Base-by-base conservation (phyloP, 2,329 filamentous ascomycete species). In the Cercospora brassicicola region DNA sequence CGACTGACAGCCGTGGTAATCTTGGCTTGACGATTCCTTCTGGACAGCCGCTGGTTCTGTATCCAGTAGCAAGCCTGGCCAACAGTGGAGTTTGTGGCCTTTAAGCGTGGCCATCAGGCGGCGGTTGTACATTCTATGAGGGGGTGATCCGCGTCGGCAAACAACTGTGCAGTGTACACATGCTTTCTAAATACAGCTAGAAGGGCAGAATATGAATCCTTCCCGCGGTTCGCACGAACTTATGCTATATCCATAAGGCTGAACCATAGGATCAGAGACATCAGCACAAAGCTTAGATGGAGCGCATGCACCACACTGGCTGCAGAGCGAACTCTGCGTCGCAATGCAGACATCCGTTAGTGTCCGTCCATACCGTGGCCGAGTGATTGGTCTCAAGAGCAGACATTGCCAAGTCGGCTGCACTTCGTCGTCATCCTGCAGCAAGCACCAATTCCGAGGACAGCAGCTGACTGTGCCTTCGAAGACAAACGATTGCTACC, bases 1-100 rank as follows among this genome's bases (percentile, higher is more conserved):
- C 80, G 1, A 79, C 83, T 0, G 81, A 82, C 69, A 75, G 76
- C 2, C 79, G 72, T 33, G 85, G 84, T 0, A 78, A 78, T 55
- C 69, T 87, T n/a, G 70, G 64, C 5, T 63, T 72, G 6, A 63
- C 59, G 18, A 57, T 72, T 28, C n/a, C 59, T 33, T 48, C 39
- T 23, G 72, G 72, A 0, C 13, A 48, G 42, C 70, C 70, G 10
- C 48, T 51, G 45, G 67, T 73, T 2, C 59, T 73, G 3, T 73
- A 69, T 60, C 72, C 72, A 13, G 60, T 45, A 15, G 62, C 56
- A 5, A 62, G 51, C 13, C 59, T 71, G 66, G n/a, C 20, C 7
- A 68, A 68, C 6, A 72, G 72, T 65, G 66, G 68, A 23, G 71
- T 73, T 26, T 73, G 70, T 65, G 68, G 67, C 8, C n/a, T 66